These are phyloP conservation scores for Boletus nobilissimus DNA, from an alignment of 1,284 basidiomycete species.

Conservation along the genomic window DNA sequence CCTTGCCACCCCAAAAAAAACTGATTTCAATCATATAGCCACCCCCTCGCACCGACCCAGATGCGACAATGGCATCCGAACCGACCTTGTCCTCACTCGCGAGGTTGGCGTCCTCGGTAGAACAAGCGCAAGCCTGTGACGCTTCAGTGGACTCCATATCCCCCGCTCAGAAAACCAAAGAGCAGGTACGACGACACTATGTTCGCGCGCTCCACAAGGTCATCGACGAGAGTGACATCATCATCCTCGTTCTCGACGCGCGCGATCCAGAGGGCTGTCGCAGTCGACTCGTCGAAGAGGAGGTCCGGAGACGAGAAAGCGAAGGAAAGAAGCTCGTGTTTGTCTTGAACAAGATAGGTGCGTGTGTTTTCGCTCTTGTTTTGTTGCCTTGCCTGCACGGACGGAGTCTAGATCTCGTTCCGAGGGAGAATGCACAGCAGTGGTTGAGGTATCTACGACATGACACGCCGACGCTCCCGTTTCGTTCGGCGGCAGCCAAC, in stretches of 20 bases:
- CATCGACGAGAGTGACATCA: constrained; percentile 91
- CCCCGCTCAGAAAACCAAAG: constrained; percentile 63
- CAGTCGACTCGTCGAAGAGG: constrained; percentile 89
- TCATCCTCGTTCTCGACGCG: constrained; percentile 90
- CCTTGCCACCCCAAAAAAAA: no score
- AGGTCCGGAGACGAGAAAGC: constrained; percentile 83
- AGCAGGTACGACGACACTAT: constrained; percentile 75
- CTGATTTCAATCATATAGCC: constrained; percentile 26
- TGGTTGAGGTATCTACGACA: constrained; percentile 94
- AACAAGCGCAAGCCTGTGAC: constrained; percentile 45
- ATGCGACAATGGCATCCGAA: constrained; percentile 77
- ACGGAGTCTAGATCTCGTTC: constrained; percentile 81
- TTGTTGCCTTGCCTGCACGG: no score
- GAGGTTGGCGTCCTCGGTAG: constrained; percentile 53
- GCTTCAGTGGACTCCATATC: constrained; percentile 41
- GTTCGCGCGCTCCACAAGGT: constrained; percentile 88
- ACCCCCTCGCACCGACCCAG: constrained; percentile 55
- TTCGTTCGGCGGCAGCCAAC: constrained; percentile 85
- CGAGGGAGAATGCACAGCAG: constrained; percentile 86
- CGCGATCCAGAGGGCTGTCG: constrained; percentile 92
- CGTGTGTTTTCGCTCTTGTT: constrained; percentile 36
- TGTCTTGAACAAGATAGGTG: constrained; percentile 93
- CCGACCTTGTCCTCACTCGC: constrained; percentile 72
- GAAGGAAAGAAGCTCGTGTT: constrained; percentile 91
- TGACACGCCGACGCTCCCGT: constrained; percentile 92